These are phyloP conservation scores for Metroxylon sagu DNA, from an alignment of 176 grass and related monocot species.

Conservation along the genomic window DNA sequence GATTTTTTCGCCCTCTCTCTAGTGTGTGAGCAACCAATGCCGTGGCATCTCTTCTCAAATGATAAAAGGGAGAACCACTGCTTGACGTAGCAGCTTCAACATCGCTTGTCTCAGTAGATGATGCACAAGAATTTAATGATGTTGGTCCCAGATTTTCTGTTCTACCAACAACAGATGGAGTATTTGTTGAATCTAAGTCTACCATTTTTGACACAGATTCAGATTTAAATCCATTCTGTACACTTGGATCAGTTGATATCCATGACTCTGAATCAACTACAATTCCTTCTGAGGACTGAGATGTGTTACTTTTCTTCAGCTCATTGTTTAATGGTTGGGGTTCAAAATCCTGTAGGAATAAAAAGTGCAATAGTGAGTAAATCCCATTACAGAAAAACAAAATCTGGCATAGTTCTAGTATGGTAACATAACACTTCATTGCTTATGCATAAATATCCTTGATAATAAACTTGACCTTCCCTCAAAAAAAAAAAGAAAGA, in stretches of 20 bases:
- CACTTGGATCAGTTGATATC: constrained; percentile 27
- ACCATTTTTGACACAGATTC: not conserved
- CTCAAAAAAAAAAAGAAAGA: too few species aligned
- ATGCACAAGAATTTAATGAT: constrained; percentile 26
- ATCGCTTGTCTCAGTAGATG: constrained; percentile 22
- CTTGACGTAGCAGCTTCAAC: constrained; percentile 38
- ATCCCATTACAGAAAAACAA: not conserved
- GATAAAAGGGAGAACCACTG: constrained; percentile 69
- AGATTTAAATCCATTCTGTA: constrained; percentile 23
- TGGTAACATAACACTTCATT: not conserved
- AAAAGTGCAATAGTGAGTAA: not conserved
- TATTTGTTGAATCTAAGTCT: constrained; percentile 1
- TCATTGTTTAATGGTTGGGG: constrained; percentile 17
- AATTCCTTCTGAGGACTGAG: constrained; percentile 29
- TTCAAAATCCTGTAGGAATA: constrained; percentile 34
- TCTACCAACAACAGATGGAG: not conserved
- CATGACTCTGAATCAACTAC: constrained; percentile 36
- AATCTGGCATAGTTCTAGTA: not conserved
- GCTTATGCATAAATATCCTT: too few species aligned
- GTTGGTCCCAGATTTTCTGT: constrained; percentile 18
- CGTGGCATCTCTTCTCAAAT: constrained; percentile 79
- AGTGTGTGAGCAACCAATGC: constrained; percentile 65
- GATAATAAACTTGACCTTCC: too few species aligned
- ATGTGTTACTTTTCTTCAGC: constrained; percentile 28
- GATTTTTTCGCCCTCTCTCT: constrained; percentile 89